Evolutionary conservation across 2,329 filamentous ascomycete species (phyloP).

Genomic region (Pochonia chlamydosporia): DNA sequence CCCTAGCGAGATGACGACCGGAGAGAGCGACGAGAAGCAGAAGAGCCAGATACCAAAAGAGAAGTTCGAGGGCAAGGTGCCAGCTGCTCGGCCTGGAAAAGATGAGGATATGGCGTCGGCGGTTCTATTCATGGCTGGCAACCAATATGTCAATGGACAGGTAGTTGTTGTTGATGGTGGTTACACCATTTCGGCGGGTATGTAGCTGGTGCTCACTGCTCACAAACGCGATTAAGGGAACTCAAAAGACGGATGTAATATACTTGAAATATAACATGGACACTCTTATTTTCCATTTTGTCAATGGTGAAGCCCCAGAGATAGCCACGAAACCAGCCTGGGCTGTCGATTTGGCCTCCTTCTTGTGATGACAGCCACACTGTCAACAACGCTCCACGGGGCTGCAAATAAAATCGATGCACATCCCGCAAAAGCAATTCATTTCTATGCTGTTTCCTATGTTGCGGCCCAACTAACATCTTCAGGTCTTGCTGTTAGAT

Average conservation of each 20-base stretch:
- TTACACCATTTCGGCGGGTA: constrained; percentile 33
- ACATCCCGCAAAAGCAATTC: no score
- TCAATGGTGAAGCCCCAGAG: no score
- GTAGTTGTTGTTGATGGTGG: constrained; percentile 39
- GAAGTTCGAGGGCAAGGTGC: constrained; percentile 52
- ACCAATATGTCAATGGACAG: constrained; percentile 40
- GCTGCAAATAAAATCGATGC: no score
- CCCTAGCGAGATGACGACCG: constrained; percentile 66
- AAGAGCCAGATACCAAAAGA: constrained; percentile 56
- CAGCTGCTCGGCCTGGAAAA: constrained; percentile 60
- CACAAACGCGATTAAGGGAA: neutral
- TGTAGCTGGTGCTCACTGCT: neutral
- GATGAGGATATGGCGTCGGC: constrained; percentile 66
- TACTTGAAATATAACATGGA: no score
- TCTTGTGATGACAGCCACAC: no score
- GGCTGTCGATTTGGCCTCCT: no score
- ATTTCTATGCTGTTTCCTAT: no score
- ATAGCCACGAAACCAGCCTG: no score
- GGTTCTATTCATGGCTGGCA: constrained; percentile 48
- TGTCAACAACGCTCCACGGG: no score
- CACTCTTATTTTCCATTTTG: no score
- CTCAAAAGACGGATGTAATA: neutral
- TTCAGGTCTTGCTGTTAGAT: no score
- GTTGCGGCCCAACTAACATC: no score
- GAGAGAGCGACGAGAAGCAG: constrained; percentile 37